A percentile compares a stretch with the other conserved stretches of the same genome.
phyloP scores from a whole-genome alignment of 2,329 filamentous ascomycete genomes.

The Phyllosticta capitalensis region DNA sequence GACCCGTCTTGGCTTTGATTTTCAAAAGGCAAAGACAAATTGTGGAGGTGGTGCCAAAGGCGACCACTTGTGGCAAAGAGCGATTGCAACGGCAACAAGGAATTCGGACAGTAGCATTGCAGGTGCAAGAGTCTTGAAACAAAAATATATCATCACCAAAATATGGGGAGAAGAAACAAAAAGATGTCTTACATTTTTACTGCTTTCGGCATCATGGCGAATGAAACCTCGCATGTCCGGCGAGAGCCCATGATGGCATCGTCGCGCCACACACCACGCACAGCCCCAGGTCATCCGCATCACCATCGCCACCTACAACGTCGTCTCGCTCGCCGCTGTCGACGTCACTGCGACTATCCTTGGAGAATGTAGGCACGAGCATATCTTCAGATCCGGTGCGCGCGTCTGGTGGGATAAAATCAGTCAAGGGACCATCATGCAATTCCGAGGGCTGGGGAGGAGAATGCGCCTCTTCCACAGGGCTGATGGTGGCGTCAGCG shows the following conservation, averaged over 20 bases:
- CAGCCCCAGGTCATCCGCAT: conserved; percentile 23
- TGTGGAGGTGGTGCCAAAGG: background rate
- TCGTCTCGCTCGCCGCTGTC: conserved; percentile 14
- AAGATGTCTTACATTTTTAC: conserved; percentile 9
- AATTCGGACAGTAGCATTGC: background rate
- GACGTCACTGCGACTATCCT: conserved; percentile 13
- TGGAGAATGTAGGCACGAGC: conserved; percentile 18
- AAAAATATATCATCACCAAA: background rate
- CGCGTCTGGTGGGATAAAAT: background rate
- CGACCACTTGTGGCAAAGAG: background rate
- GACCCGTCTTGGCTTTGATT: background rate
- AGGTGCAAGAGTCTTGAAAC: background rate
- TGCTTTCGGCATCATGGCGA: conserved; percentile 19
- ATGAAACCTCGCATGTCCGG: conserved; percentile 49
- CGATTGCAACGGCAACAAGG: background rate
- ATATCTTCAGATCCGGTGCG: conserved; percentile 24
- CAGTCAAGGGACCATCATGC: background rate
- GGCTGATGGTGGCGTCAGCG: background rate
- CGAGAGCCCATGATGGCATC: conserved; percentile 50
- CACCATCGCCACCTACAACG: conserved; percentile 17
- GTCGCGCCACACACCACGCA: conserved; percentile 44
- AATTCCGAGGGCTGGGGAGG: background rate
- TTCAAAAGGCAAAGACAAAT: background rate
- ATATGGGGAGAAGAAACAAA: background rate
- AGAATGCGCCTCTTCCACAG: background rate